Base-by-base conservation (phyloP, 2,329 filamentous ascomycete species). In the Penicillium sp. region DNA sequence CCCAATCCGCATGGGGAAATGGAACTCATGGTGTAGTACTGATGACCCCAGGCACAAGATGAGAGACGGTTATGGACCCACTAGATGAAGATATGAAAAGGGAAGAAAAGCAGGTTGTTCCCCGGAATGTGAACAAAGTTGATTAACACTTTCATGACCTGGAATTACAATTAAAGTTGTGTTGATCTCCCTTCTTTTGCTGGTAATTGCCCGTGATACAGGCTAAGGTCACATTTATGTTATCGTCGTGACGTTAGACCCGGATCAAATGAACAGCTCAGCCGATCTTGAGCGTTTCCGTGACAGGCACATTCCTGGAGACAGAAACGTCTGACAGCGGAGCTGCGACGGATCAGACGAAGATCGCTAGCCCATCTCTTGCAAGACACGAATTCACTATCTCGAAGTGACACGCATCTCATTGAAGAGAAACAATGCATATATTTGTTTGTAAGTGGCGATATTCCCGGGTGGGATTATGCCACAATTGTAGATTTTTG, bases 1-100 rank as follows among this genome's bases (percentile, higher is more conserved):
- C 19, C 6, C 12, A 42, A 42, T 25, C 60, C 62, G 63, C 59
- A 66, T 65, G 55, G 33, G 63, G 63, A 61, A 62, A 55, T 19
- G 11, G 42, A 49, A 41, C 56, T 55, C 54, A 44, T 57, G 54
- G 42, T 11, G 42, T 53, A 37, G 41, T 43, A 43, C 41, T 37
- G 40, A 37, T 40, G 42, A 56, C 26, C 19, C 37, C 46, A 26
- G 22, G 26, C 33, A 45, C 14, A 12, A 33, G 40, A 17, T 50
- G 56, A 37, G 25, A 33, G 28, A 51, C 36, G 14, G n/a, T 36
- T 22, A n/a, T 4, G 37, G 48, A 48, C 47, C 60, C 51, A 22
- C 41, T 31, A 35, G 7, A 44, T 16, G 48, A 40, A 51, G 51
- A 49, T 44, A 26, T 43, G 17, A 7, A 26, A 19, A 37, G 12